Conservation (phyloP, 1,284 basidiomycete species). For the Ustilago xerochloae region DNA sequence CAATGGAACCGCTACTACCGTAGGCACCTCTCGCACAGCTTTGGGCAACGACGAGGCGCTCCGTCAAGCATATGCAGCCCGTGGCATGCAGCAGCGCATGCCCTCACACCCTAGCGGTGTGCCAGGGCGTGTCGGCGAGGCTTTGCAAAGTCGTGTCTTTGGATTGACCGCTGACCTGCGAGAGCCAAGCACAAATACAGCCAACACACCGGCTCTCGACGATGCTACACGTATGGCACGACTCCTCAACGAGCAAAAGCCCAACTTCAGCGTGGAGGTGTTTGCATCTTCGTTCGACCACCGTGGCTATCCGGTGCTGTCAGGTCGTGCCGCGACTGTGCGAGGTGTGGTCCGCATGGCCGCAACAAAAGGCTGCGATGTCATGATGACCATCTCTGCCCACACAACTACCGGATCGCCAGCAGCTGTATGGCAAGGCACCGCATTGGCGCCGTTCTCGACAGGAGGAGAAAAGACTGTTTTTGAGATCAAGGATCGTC, state of each 20-base stretch:
- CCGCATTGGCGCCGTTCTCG: constrained; percentile 52
- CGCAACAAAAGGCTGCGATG: constrained; percentile 48
- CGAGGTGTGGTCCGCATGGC: constrained; percentile 51
- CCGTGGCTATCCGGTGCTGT: constrained; percentile 57
- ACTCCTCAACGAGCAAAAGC: constrained; percentile 33
- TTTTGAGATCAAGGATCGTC: constrained; percentile 52
- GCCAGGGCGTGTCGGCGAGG: constrained; percentile 4
- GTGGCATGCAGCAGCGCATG: constrained; percentile 14
- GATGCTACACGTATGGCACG: constrained; percentile 30
- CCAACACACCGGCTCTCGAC: constrained; percentile 17
- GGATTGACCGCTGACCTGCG: constrained; percentile 45
- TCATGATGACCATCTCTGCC: constrained; percentile 59
- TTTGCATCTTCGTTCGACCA: constrained; percentile 53
- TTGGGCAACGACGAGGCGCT: constrained; percentile 7
- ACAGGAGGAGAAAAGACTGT: constrained; percentile 49
- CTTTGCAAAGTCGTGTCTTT: constrained; percentile 38
- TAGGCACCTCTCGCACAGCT: constrained; percentile 15
- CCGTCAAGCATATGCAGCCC: constrained; percentile 11
- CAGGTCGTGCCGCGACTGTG: constrained; percentile 48
- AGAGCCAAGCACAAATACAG: constrained; percentile 16
- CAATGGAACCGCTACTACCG: constrained; percentile 29
- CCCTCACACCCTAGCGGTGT: constrained; percentile 17
- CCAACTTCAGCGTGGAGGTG: constrained; percentile 61
- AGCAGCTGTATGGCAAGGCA: constrained; percentile 61
- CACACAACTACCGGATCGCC: constrained; percentile 58